Conservation (phyloP, 192 early-diverging fungal species). For the Backusella liffmaniae region DNA sequence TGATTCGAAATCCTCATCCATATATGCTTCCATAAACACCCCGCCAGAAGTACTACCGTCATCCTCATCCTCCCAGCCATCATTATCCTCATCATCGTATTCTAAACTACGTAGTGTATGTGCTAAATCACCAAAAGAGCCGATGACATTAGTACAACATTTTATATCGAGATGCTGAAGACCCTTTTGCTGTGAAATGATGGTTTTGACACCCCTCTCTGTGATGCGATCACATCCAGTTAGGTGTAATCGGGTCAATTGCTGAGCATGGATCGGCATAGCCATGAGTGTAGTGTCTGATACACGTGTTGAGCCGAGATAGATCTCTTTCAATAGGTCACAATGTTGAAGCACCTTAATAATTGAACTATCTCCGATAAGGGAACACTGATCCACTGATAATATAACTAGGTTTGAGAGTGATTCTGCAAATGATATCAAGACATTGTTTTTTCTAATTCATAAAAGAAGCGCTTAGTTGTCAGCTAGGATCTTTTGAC, state of each 20-base stretch:
- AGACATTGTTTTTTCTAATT: not conserved
- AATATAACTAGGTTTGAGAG: not conserved
- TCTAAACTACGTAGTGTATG: not conserved
- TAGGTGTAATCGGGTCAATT: not conserved
- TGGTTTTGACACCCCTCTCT: not conserved
- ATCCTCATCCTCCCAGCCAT: not conserved
- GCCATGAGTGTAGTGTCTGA: not conserved
- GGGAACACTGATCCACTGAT: conserved; percentile 9
- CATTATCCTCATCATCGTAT: not conserved
- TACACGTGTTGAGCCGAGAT: not conserved
- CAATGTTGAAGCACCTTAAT: not conserved
- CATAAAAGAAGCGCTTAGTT: not conserved
- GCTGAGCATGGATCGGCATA: not conserved
- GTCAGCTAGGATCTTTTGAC: not conserved
- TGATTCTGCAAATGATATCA: not conserved
- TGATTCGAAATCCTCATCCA: not conserved
- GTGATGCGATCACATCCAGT: not conserved
- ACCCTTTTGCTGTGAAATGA: not conserved
- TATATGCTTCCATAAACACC: not conserved
- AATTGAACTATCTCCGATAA: not conserved
- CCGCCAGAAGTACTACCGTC: not conserved
- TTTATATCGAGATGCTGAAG: conserved; percentile 2
- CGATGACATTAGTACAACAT: not conserved
- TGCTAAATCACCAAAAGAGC: not conserved
- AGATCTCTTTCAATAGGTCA: not conserved